Evolutionary conservation across 2,329 filamentous ascomycete genomes (phyloP), one percentile per base, ranked within the genome.

Genomic region (Microcera coccophila): DNA sequence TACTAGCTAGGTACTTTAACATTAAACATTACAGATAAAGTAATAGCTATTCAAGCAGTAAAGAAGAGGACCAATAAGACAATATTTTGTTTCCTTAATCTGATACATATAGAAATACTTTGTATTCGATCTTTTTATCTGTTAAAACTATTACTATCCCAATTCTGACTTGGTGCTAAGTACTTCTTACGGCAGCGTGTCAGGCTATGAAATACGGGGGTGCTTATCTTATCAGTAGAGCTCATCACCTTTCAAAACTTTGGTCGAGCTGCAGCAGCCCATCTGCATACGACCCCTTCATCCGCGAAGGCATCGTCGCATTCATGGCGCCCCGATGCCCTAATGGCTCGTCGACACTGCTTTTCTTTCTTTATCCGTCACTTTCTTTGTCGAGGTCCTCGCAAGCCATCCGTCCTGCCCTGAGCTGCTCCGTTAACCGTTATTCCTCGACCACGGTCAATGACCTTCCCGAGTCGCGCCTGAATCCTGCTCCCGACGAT

Each of bases 401-500:
- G 43, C 55, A 54, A 17, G 28, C 52, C 33, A 41, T 52, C 24
- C 56, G 58, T 42, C 52, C 55, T 20, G 35, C 47, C 16, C 42
- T 49, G 22, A 47, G 33, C 35, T 24, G 39, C 44, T 37, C 19
- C 21, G 31, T 45, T 10, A 36, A 52, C 29, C 51, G 45, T 39
- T 46, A 44, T 31, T 52, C 54, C 38, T 67, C 54, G 16, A 53
- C 59, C 10, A 55, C 60, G n/a, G 41, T 62, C 41, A 67, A 67
- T 49, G 56, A 63, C 36, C 61, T 73, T 11, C 66, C 70, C 20
- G 60, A 64, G 32, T 76, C 80, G 4, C 84, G 84, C 50, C 78
- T 96, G 16, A 87, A 95, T 62, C 91, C 91, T 3, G 62, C 79
- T 1, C 89, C 90, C 0, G 84, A 89, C 58, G 89, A 95, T 65